Evolutionary conservation across 2,329 filamentous ascomycete species (phyloP), one percentile per base, ranked within the genome.

Genomic region (Bipolaris oryzae): DNA sequence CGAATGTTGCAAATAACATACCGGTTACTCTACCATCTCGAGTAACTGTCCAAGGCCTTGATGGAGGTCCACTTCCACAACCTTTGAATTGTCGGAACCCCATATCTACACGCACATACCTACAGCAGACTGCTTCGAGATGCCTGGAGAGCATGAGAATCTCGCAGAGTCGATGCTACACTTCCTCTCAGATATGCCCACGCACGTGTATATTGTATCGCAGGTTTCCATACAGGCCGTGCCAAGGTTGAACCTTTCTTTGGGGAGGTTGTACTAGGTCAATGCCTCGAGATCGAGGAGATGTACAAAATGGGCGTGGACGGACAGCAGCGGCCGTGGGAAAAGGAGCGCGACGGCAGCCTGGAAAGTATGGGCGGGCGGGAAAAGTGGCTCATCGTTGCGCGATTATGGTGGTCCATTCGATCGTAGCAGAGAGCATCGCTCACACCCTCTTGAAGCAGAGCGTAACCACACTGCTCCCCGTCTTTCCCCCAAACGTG

Each of bases 381-480:
- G 66, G 92, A 91, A 78, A 83, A 86, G 61, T 92, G 89, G 89
- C 77, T 90, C n/a, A 85, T 85, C 4, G 79, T 90, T 53, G 84
- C 80, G 3, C 76, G 64, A 43, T 57, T 77, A 53, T 60, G 69
- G 55, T 67, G 73, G 23, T 52, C 55, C 28, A 38, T 21, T 18
- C 37, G 9, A 33, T 49, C 41, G 20, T 41, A 49, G 28, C 37
- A 31, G 48, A 20, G 20, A 16, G 20, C 3, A 15, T 5, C 33
- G n/a, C 41, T 70, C 66, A 69, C 53, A 71, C 74, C 70, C 80
- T 88, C 46, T 81, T 83, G 74, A 97, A 96, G 72, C 91, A 94
- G 51, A 97, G 76, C 56, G 90, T 96, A 70, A 89, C 94, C 38
- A 98, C 92, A 2, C 90, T 92, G 80, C 95, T 91, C 1, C 94